Evolutionary conservation across 441 rosid species (phyloP).

Genomic region (Gossypium schwendimanii): DNA sequence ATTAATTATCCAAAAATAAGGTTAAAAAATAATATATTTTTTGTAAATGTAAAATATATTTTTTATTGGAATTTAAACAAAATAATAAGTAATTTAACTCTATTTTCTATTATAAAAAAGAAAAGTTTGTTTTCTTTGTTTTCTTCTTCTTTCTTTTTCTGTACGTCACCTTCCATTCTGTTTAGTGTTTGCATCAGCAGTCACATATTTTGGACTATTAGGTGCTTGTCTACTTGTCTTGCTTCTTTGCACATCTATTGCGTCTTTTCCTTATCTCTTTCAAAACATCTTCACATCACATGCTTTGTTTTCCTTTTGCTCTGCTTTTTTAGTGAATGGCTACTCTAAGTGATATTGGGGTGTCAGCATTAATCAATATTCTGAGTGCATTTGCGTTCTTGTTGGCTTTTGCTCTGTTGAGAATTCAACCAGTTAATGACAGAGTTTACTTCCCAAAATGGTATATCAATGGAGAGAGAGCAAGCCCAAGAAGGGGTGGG

Average conservation of each 20-base stretch:
- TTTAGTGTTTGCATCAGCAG: background rate
- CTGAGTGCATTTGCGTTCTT: conserved; percentile 65
- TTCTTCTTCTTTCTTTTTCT: too few relatives aligned
- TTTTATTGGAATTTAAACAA: too few relatives aligned
- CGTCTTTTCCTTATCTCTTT: conserved; percentile 1
- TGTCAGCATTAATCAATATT: conserved; percentile 82
- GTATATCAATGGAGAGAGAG: conserved; percentile 59
- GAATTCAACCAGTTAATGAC: conserved; percentile 88
- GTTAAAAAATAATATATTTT: too few relatives aligned
- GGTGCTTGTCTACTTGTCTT: background rate
- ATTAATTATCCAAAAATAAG: too few relatives aligned
- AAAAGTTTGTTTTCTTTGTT: too few relatives aligned
- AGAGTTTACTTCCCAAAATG: conserved; percentile 89
- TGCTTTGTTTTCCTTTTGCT: background rate
- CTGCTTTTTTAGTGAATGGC: conserved; percentile 42
- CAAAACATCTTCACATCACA: background rate
- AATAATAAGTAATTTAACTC: too few relatives aligned
- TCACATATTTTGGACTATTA: background rate
- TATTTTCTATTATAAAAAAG: too few relatives aligned
- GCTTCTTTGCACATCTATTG: background rate
- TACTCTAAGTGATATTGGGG: conserved; percentile 77
- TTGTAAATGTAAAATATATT: too few relatives aligned
- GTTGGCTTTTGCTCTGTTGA: conserved; percentile 78
- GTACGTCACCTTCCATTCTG: background rate
- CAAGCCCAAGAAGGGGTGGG: conserved; percentile 55